These are phyloP conservation scores for Corylus avellana DNA, from an alignment of 306 rosid genomes.

Conservation along the genomic window DNA sequence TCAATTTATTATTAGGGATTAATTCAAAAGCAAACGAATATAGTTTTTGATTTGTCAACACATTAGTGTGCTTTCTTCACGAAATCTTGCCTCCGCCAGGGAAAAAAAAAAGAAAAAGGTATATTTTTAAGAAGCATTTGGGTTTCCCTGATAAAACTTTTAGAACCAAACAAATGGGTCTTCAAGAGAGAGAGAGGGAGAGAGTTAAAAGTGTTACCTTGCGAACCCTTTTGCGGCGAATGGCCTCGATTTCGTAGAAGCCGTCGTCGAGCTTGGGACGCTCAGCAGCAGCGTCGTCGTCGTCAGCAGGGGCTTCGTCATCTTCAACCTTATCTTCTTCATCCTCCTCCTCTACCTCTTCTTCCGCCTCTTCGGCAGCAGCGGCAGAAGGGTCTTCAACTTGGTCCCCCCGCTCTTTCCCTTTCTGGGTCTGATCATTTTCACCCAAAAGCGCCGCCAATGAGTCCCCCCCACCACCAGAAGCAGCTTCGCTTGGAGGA, in stretches of 20 bases:
- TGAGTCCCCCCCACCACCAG: slow-evolving; percentile 11
- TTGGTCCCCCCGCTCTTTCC: slow-evolving; percentile 24
- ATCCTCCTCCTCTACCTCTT: slow-evolving; percentile 29
- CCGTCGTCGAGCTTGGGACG: slow-evolving; percentile 67
- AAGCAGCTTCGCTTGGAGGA: slow-evolving; percentile 16
- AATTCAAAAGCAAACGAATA: too few species aligned
- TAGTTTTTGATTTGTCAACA: not conserved
- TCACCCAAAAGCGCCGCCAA: slow-evolving; percentile 12
- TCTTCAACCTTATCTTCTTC: slow-evolving; percentile 37
- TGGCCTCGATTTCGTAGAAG: slow-evolving; percentile 76
- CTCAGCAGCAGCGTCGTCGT: slow-evolving; percentile 18
- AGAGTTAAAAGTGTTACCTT: slow-evolving; percentile 46
- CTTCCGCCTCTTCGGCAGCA: slow-evolving; percentile 30
- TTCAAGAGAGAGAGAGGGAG: not conserved
- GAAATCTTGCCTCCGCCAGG: not conserved
- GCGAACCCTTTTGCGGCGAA: slow-evolving; percentile 78
- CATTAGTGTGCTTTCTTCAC: not conserved
- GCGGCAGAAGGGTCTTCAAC: slow-evolving; percentile 22
- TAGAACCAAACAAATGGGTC: not conserved
- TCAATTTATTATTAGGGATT: too few species aligned
- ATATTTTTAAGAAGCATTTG: slow-evolving; percentile 2
- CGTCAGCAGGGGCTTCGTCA: slow-evolving; percentile 19
- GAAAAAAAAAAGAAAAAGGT: too few species aligned
- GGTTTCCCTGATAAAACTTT: not conserved
- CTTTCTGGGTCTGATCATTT: slow-evolving; percentile 30